Conservation (phyloP, 169 alveolate genomes). For the Pseudocohnilembus persalinus region DNA sequence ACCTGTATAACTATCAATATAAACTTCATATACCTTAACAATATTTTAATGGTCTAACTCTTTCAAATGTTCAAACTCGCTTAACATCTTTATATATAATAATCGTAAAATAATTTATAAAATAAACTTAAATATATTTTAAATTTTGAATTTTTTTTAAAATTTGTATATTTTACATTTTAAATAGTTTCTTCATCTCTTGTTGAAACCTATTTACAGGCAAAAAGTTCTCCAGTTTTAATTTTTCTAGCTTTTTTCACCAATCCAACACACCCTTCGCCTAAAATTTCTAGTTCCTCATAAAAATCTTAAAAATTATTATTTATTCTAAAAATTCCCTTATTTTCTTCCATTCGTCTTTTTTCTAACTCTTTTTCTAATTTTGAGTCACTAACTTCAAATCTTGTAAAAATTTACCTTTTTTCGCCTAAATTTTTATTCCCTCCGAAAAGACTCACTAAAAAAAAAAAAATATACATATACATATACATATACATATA, state of each 20-base stretch:
- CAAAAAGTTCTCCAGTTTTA: constrained; percentile 33
- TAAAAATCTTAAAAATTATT: constrained; percentile 18
- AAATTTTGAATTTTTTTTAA: not conserved
- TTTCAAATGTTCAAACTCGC: constrained; percentile 63
- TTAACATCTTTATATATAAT: constrained; percentile 43
- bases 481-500: too few species aligned
- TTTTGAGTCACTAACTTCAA: not conserved
- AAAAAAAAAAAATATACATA: too few species aligned
- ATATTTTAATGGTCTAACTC: constrained; percentile 68
- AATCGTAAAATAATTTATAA: too few species aligned
- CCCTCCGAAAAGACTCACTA: not conserved
- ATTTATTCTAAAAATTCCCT: not conserved
- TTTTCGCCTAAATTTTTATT: not conserved
- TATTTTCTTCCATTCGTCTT: not conserved
- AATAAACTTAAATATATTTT: too few species aligned
- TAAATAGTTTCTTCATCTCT: constrained; percentile 59
- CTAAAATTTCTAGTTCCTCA: constrained; percentile 33
- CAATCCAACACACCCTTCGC: constrained; percentile 57
- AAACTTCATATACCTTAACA: constrained; percentile 67
- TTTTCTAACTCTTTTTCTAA: not conserved
- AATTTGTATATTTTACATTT: constrained; percentile 34
- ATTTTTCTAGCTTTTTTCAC: constrained; percentile 37
- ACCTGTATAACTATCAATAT: constrained; percentile 45
- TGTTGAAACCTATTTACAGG: constrained; percentile 57
- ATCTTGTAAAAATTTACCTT: not conserved